Percentiles rank a stretch among this genome's conserved stretches.
phyloP scores from a whole-genome alignment of 257 asterid genomes.

The Fraxinus quadrangulata region DNA sequence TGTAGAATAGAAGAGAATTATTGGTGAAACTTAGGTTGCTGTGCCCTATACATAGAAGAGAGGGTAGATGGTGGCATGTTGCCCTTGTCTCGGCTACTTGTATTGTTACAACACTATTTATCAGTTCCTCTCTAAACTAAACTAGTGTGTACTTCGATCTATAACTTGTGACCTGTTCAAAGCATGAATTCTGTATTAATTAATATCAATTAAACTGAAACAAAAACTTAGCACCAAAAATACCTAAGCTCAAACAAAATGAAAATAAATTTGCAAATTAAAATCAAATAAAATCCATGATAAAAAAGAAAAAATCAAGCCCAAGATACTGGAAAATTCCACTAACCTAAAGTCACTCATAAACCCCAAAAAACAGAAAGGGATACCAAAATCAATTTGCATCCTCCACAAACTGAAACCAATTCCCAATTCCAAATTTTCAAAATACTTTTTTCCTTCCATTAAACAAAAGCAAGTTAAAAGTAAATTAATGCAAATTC shows the following conservation, averaged over 20 bases:
- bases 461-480: slow-evolving; percentile 4
- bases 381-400: neutral
- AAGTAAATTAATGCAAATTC: neutral
- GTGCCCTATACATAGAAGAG: neutral
- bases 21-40: neutral
- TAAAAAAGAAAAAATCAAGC: neutral
- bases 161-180: neutral
- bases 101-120: neutral
- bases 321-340: neutral
- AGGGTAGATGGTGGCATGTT: too few relatives aligned
- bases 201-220: neutral
- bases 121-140: neutral
- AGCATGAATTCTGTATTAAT: neutral
- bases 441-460: neutral
- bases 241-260: neutral
- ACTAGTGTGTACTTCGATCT: neutral
- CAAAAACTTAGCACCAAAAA: neutral
- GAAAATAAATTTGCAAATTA: neutral
- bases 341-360: neutral
- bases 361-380: neutral
- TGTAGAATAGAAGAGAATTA: neutral
- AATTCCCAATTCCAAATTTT: slow-evolving; percentile 5
- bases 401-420: neutral
- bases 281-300: neutral
- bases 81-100: neutral